phyloP scores from a whole-genome alignment of 129 eudicot genomes.

The Kitagawia praeruptora region DNA sequence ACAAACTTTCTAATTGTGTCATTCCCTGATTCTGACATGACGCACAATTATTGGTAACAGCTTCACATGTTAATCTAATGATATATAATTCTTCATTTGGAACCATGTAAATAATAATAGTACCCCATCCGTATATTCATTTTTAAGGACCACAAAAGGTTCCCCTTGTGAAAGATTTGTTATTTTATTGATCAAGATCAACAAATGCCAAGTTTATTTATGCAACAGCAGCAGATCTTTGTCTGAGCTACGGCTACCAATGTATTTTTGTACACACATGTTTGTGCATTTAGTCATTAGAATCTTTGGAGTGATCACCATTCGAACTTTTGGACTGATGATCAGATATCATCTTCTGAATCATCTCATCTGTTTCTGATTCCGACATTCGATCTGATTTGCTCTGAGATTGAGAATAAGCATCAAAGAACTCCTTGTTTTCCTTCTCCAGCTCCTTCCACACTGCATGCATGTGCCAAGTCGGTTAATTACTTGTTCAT shows the following conservation, averaged over 20 bases:
- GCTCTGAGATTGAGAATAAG: slow-evolving; percentile 36
- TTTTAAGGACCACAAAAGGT: not conserved
- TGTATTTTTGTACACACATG: not conserved
- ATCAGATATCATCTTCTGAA: slow-evolving; percentile 57
- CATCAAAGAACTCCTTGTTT: slow-evolving; percentile 61
- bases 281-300: not conserved
- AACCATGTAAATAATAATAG: not conserved
- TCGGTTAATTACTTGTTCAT: too few species aligned
- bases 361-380: slow-evolving; percentile 47
- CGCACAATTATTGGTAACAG: not conserved
- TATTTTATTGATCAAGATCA: not conserved
- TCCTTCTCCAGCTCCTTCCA: slow-evolving; percentile 79
- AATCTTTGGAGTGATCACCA: not conserved
- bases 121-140: not conserved
- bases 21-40: not conserved
- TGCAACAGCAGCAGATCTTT: not conserved
- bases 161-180: not conserved
- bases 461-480: slow-evolving; percentile 29
- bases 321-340: slow-evolving; percentile 29
- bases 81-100: not conserved
- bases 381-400: slow-evolving; percentile 47
- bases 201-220: not conserved
- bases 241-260: not conserved
- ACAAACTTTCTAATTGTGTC: not conserved
- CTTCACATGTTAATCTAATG: not conserved